A percentile compares a stretch with the other conserved stretches of the same genome.
Evolutionary conservation across 1,139 yeast species (phyloP).

Genomic region (Yamadazyma pseudoaaseri): DNA sequence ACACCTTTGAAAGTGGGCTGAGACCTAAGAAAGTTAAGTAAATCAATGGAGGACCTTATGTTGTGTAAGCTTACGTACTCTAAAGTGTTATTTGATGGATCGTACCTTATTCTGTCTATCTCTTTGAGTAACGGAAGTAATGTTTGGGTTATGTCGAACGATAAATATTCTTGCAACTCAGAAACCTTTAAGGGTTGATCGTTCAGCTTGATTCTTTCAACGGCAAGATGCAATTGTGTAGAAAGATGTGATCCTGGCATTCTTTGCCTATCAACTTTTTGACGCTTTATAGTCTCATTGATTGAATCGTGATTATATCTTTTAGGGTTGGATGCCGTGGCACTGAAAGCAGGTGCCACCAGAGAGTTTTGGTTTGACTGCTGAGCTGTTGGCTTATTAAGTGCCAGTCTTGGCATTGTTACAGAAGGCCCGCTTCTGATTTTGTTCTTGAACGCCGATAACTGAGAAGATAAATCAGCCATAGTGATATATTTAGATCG

Average conservation of each 20-base stretch:
- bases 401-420: constrained; percentile 9
- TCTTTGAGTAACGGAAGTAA: constrained; percentile 70
- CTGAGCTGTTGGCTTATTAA: constrained; percentile 3
- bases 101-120: constrained; percentile 71
- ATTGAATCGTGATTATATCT: constrained; percentile 25
- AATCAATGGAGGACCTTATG: constrained; percentile 76
- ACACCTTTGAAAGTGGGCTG: constrained; percentile 90
- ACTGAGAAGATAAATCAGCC: constrained; percentile 27
- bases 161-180: constrained; percentile 59
- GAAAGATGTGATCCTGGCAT: constrained; percentile 63
- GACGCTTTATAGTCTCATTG: constrained; percentile 38
- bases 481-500: constrained; percentile 6
- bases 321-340: constrained; percentile 10
- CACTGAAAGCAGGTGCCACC: constrained; percentile 4
- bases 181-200: constrained; percentile 68
- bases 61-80: constrained; percentile 89
- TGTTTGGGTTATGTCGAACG: constrained; percentile 46
- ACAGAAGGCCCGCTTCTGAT: constrained; percentile 50
- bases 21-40: constrained; percentile 68
- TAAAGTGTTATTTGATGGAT: constrained; percentile 58
- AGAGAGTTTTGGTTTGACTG: constrained; percentile 9
- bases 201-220: constrained; percentile 72
- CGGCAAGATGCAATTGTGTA: constrained; percentile 82
- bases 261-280: constrained; percentile 24
- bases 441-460: constrained; percentile 49